Evolutionary conservation across 1,284 basidiomycete species (phyloP).

Genomic region (Somion occarium): DNA sequence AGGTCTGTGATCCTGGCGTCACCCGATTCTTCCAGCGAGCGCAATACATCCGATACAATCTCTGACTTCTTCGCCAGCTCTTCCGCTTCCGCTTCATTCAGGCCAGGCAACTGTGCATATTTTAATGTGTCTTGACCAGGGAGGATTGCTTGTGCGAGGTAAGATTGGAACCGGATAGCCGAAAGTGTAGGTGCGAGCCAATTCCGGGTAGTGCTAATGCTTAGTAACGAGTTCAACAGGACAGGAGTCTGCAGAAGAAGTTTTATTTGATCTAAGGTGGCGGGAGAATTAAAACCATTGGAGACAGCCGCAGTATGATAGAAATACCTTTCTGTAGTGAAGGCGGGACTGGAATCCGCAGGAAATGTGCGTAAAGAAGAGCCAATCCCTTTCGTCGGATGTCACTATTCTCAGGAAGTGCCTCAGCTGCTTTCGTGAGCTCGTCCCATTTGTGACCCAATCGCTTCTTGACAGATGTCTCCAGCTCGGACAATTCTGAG

Average conservation of each 20-base stretch:
- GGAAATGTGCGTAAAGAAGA: constrained; percentile 83
- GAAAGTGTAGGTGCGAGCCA: constrained; percentile 86
- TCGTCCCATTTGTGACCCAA: constrained; percentile 51
- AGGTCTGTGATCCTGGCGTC: constrained; percentile 56
- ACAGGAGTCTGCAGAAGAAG: constrained; percentile 68
- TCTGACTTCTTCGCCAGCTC: constrained; percentile 35
- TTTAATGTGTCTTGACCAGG: constrained; percentile 42
- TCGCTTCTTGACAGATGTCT: constrained; percentile 47
- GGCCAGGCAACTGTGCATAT: constrained; percentile 75
- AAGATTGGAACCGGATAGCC: constrained; percentile 81
- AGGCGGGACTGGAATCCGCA: constrained; percentile 65
- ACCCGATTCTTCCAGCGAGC: constrained; percentile 47
- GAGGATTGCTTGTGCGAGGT: constrained; percentile 82
- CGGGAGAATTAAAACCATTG: neutral
- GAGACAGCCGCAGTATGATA: constrained; percentile 11
- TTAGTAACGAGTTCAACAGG: constrained; percentile 81
- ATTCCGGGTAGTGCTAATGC: constrained; percentile 82
- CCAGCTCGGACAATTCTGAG: constrained; percentile 52
- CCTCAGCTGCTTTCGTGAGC: constrained; percentile 37
- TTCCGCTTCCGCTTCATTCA: constrained; percentile 49
- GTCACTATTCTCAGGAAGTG: constrained; percentile 27
- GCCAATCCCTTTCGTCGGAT: constrained; percentile 53
- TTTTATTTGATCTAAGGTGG: constrained; percentile 53
- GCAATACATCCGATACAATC: constrained; percentile 43
- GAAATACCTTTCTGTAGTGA: constrained; percentile 57